phyloP scores from a whole-genome alignment of 306 rosid genomes.

The Sicyos baderoa region DNA sequence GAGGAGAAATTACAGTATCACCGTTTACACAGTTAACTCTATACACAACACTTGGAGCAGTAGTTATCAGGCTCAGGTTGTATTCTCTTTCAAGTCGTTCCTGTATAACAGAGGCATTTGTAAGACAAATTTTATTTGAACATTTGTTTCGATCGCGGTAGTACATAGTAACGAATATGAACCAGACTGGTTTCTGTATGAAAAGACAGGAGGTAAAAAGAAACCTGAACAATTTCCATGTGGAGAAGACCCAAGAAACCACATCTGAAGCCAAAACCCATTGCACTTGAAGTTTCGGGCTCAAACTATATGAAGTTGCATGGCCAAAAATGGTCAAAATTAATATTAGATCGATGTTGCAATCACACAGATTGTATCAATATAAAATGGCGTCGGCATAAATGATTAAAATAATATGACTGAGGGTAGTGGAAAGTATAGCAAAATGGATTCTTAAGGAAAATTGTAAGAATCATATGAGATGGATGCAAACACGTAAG shows the following conservation, averaged over 20 bases:
- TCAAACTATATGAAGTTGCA: constrained; percentile 49
- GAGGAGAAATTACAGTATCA: constrained; percentile 68
- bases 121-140: background rate
- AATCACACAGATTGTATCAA: background rate
- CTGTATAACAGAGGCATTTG: constrained; percentile 30
- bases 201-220: constrained; percentile 24
- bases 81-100: constrained; percentile 78
- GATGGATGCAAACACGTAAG: background rate
- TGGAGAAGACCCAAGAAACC: constrained; percentile 93
- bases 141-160: background rate
- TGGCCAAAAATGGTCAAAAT: no score
- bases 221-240: constrained; percentile 96
- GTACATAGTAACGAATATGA: background rate
- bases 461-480: background rate
- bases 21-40: constrained; percentile 57
- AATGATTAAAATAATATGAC: background rate
- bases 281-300: constrained; percentile 90
- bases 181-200: background rate
- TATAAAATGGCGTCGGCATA: no score
- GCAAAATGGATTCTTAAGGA: background rate
- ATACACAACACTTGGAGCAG: constrained; percentile 83
- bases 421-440: background rate
- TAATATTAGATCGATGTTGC: no score
- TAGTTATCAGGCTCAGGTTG: constrained; percentile 68
- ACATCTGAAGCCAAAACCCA: constrained; percentile 98